Conservation (phyloP, 2,329 filamentous ascomycete species). For the Ophiobolus disseminans region DNA sequence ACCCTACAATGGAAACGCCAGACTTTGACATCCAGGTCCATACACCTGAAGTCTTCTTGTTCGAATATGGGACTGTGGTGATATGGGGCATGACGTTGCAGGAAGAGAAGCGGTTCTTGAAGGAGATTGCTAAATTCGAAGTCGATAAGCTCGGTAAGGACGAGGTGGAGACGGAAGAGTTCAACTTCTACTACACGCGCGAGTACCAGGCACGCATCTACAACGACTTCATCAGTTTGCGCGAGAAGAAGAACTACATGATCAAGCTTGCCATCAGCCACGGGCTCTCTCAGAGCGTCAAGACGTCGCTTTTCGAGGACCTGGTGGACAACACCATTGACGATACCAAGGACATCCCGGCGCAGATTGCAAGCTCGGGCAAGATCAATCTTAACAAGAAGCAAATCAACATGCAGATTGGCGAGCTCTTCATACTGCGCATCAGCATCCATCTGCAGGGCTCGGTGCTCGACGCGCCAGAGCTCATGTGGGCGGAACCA, state of each 20-base stretch:
- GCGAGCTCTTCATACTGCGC: constrained; percentile 94
- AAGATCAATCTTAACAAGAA: constrained; percentile 86
- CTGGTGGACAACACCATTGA: constrained; percentile 93
- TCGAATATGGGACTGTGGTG: constrained; percentile 96
- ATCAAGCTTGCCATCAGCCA: constrained; percentile 96
- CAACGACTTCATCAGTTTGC: constrained; percentile 96
- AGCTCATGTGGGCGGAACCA: constrained; percentile 98
- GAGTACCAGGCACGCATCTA: constrained; percentile 99
- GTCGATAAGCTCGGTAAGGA: constrained; percentile 85
- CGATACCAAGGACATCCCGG: constrained; percentile 89
- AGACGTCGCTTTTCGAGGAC: constrained; percentile 97
- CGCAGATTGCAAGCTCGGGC: constrained; percentile 89
- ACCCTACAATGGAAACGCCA: constrained; percentile 54
- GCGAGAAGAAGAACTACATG: constrained; percentile 97
- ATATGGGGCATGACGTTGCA: constrained; percentile 97
- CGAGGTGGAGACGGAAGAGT: constrained; percentile 93
- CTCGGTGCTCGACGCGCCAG: constrained; percentile 92
- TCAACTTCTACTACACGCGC: constrained; percentile 99
- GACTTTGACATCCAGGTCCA: constrained; percentile 90
- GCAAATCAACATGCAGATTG: constrained; percentile 99
- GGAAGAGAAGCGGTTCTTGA: constrained; percentile 89
- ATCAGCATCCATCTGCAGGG: constrained; percentile 99
- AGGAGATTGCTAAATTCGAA: constrained; percentile 94
- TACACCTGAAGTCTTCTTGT: constrained; percentile 93
- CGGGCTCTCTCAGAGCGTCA: constrained; percentile 93